phyloP scores from a whole-genome alignment of 768 basidiomycete genomes.

The Saitozyma podzolica region DNA sequence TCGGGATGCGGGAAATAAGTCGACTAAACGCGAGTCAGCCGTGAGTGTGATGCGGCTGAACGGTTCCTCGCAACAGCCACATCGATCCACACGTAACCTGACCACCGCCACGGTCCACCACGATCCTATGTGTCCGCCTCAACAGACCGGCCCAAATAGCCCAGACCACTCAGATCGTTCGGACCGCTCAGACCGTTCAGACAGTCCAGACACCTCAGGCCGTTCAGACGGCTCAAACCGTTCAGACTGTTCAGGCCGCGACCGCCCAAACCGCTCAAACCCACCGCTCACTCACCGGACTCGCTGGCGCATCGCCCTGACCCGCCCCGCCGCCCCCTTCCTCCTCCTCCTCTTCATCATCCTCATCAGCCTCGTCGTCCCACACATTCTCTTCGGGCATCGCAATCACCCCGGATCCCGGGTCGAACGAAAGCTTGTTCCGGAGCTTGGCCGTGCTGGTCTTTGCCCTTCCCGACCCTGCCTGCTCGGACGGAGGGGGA shows the following conservation, averaged over 20 bases:
- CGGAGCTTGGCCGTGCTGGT: conserved; percentile 1
- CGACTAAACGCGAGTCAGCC: conserved; percentile 23
- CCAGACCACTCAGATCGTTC: conserved; percentile 51
- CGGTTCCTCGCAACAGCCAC: too few relatives aligned
- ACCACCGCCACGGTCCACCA: too few relatives aligned
- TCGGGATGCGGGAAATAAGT: conserved; percentile 70
- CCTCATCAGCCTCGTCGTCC: conserved; percentile 56
- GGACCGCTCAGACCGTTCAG: conserved; percentile 14
- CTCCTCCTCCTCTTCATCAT: conserved; percentile 56
- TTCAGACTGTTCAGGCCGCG: not conserved
- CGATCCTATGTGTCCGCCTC: too few relatives aligned
- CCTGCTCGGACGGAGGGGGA: conserved; percentile 28
- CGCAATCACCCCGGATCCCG: conserved; percentile 83
- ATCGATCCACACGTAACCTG: too few relatives aligned
- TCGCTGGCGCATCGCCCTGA: conserved; percentile 30
- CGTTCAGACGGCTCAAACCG: too few relatives aligned
- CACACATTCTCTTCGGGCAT: conserved; percentile 62
- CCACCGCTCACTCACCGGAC: conserved; percentile 10
- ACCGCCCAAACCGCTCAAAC: not conserved
- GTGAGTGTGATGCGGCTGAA: not conserved
- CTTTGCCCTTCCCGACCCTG: conserved; percentile 32
- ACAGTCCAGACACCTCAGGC: not conserved
- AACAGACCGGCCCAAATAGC: too few relatives aligned
- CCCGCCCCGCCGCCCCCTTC: conserved; percentile 57
- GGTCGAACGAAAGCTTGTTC: conserved; percentile 78